Conservation (phyloP, 106 monocot genomes). For the Alisma plantagoaquatica region DNA sequence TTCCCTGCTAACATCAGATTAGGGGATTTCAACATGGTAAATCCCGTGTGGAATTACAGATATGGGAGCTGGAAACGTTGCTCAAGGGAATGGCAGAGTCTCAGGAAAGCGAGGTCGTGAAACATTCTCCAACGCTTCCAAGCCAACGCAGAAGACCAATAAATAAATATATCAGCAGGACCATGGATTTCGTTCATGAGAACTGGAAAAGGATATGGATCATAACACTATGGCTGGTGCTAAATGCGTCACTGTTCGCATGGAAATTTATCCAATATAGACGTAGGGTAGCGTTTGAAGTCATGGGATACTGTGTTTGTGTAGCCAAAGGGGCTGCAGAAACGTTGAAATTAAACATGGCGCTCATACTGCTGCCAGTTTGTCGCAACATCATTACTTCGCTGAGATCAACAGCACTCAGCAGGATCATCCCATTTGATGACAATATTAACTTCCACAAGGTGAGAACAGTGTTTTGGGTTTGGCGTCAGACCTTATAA, state of each 20-base stretch:
- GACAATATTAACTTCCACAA: conserved; percentile 98
- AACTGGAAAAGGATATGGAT: conserved; percentile 94
- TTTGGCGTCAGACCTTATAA: too few relatives aligned
- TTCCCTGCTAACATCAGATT: too few relatives aligned
- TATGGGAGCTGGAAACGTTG: conserved; percentile 83
- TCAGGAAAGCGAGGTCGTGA: conserved; percentile 38
- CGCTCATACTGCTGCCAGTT: conserved; percentile 79
- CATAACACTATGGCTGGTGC: conserved; percentile 41
- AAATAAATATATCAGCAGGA: conserved; percentile 25
- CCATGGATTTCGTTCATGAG: conserved; percentile 58
- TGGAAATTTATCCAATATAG: conserved; percentile 87
- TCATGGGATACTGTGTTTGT: conserved; percentile 93
- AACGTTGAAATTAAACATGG: conserved; percentile 94
- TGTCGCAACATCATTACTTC: conserved; percentile 77
- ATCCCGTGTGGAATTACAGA: conserved; percentile 19
- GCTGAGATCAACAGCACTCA: conserved; percentile 69
- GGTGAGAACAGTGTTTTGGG: too few relatives aligned
- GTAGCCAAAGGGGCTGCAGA: conserved; percentile 93
- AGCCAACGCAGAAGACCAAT: conserved; percentile 48
- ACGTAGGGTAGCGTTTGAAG: conserved; percentile 47
- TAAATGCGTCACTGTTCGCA: conserved; percentile 44
- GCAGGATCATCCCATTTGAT: conserved; percentile 69
- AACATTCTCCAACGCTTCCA: conserved; percentile 51
- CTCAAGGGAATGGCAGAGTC: conserved; percentile 59
- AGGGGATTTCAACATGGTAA: not conserved